Evolutionary conservation across 1,284 basidiomycete species (phyloP), one percentile per base, ranked within the genome.

Genomic region (Puccinia sorghi): DNA sequence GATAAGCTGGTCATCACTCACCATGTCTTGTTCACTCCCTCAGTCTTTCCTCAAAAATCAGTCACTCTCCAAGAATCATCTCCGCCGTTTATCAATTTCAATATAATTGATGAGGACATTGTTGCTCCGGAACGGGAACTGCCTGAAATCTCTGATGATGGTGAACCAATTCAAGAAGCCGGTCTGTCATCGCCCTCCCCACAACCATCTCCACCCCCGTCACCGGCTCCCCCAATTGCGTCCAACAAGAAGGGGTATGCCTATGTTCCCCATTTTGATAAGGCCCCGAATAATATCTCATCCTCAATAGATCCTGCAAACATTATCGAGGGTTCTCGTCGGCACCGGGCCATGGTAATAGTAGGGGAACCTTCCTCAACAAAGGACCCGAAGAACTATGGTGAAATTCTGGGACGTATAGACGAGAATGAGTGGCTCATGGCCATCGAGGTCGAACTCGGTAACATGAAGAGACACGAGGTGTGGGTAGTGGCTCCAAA

Each of bases 401-500:
- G 17, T 1, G 25, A 71, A 71, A 27, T 27, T 13, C 4, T 70
- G 22, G 48, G 67, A 7, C 27, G n/a, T 2, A 7, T 37, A 7
- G 67, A 70, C 20, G n/a, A 22, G 17, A 32, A 64, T 9, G 25
- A 74, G 5, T 69, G 61, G 72, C 25, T 74, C 37, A 4, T 39
- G 12, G 69, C 69, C 3, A n/a, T 71, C 9, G 50, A 71, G 8
- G 32, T 39, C 0, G 69, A 71, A 56, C 13, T 71, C 3, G 25
- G 32, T 20, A 71, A 71, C 32, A 71, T 71, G 20, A 56, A 54
- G 13, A 11, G 50, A 4, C 48, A 54, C 12, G n/a, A 71, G 13
- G 69, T 71, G 13, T 71, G 48, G 50, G 69, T 46, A 2, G 61
- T 69, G 6, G 61, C 72, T 5, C 72, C 72, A 6, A 25, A 48